Base-by-base conservation (phyloP, 495 filamentous ascomycete genomes). In the Apodospora peruviana region DNA sequence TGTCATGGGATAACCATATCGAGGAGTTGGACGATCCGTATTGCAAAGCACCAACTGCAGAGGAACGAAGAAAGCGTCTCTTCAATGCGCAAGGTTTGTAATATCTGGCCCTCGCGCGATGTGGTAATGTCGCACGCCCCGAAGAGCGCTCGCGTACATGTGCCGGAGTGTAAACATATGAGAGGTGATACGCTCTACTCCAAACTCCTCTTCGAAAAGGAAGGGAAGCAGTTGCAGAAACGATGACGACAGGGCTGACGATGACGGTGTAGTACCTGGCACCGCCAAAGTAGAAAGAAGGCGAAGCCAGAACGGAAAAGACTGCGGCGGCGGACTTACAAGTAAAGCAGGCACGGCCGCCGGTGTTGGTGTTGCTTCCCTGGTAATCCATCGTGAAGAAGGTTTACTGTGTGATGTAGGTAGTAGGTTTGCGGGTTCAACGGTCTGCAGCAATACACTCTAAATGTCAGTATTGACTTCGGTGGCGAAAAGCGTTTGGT, bases 341-440 rank as follows among this genome's bases (percentile, higher is more conserved):
- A 48, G 70, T 74, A 61, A 71, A 75, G 69, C 72, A 75, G 53
- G 67, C 55, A 45, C 71, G 66, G 18, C 60, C 53, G 66, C 71
- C 73, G 54, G 65, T 52, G 44, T 69, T 63, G 19, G 58, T 50
- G 40, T 60, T 55, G 37, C 48, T 50, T 29, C 57, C 56, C 36
- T 55, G 53, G 62, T 50, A 72, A 51, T 74, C 71, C 71, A 75
- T 73, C 17, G 48, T 64, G 48, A 44, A 32, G 49, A 51, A 45
- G n/a, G n/a, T n/a, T n/a, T n/a, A n/a, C n/a, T n/a, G 32, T 18
- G 23, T 53, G 14, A 27, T 23, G 14, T 48, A 12, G 44, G 25
- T 48, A 48, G 22, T 46, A 27, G 39, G 38, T 34, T 29, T 47
- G 18, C 11, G 20, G 32, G 27, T 27, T 42, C 17, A 23, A n/a